Evolutionary conservation across 2,329 filamentous ascomycete genomes (phyloP).

Genomic region (Pyrenochaeta sp.): DNA sequence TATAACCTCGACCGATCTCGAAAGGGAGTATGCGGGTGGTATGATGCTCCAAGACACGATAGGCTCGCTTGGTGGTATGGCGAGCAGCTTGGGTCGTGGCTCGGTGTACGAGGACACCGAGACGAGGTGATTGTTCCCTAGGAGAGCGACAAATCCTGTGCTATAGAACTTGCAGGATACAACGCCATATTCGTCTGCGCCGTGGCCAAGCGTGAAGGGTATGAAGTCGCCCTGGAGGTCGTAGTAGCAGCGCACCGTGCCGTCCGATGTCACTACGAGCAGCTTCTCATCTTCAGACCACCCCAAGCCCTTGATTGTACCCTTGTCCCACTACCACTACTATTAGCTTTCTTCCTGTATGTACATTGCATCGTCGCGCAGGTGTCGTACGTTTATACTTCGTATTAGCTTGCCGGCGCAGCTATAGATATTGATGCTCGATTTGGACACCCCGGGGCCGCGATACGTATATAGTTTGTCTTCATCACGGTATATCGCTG

Average conservation of each 20-base stretch:
- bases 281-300: constrained; percentile 97
- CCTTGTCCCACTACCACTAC: constrained; percentile 78
- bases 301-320: constrained; percentile 83
- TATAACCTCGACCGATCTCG: constrained; percentile 90
- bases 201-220: constrained; percentile 89
- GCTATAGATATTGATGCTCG: constrained; percentile 93
- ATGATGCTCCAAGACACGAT: constrained; percentile 91
- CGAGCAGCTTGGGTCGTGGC: constrained; percentile 84
- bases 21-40: constrained; percentile 86
- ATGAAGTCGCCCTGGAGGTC: constrained; percentile 95
- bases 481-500: constrained; percentile 89
- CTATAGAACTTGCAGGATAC: constrained; percentile 91
- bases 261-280: constrained; percentile 86
- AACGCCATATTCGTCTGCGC: constrained; percentile 87
- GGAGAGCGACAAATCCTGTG: constrained; percentile 88
- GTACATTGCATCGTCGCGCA: not conserved
- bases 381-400: constrained; percentile 68
- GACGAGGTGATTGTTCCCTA: constrained; percentile 86
- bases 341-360: constrained; percentile 21
- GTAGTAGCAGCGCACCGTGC: constrained; percentile 87
- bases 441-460: constrained; percentile 74
- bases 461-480: constrained; percentile 82
- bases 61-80: constrained; percentile 76
- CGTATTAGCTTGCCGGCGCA: constrained; percentile 88
- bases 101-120: constrained; percentile 91